phyloP scores from a whole-genome alignment of 768 basidiomycete genomes.

The Naematelia aurantialba region DNA sequence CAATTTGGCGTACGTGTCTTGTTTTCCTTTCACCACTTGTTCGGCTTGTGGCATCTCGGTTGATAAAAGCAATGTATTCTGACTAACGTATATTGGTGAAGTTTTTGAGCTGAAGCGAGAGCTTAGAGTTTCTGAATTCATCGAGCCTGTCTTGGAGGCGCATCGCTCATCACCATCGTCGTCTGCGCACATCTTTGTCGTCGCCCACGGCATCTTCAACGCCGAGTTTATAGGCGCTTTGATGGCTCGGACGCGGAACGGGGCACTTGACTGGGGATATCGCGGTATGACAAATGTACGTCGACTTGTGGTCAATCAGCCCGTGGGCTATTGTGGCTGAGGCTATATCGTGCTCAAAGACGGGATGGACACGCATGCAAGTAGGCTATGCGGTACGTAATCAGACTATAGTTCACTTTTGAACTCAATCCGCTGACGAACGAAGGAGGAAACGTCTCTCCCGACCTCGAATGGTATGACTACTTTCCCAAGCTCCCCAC shows the following conservation, averaged over 20 bases:
- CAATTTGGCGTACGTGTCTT: conserved; percentile 43
- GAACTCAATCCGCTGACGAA: not conserved
- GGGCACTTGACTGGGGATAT: conserved; percentile 43
- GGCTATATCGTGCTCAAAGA: no score
- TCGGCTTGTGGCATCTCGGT: not conserved
- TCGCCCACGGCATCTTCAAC: conserved; percentile 54
- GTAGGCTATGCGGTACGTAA: conserved; percentile 38
- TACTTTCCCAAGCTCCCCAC: conserved; percentile 26
- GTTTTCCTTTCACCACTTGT: not conserved
- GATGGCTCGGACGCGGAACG: conserved; percentile 33
- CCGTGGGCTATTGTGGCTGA: no score
- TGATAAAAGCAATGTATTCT: not conserved
- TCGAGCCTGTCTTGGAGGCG: conserved; percentile 48
- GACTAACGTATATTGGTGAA: not conserved
- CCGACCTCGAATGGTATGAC: conserved; percentile 17
- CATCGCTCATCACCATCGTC: conserved; percentile 27
- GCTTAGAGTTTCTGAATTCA: conserved; percentile 45
- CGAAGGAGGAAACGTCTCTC: conserved; percentile 25
- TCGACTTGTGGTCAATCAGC: no score
- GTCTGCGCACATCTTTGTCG: conserved; percentile 47
- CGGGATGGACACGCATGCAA: conserved; percentile 47
- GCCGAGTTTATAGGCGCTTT: conserved; percentile 51
- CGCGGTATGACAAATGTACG: conserved; percentile 48
- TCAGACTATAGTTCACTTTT: not conserved
- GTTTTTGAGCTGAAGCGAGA: not conserved